Evolutionary conservation across 2,329 filamentous ascomycete genomes (phyloP), one percentile per base, ranked within the genome.

Genomic region (Capronia americana): DNA sequence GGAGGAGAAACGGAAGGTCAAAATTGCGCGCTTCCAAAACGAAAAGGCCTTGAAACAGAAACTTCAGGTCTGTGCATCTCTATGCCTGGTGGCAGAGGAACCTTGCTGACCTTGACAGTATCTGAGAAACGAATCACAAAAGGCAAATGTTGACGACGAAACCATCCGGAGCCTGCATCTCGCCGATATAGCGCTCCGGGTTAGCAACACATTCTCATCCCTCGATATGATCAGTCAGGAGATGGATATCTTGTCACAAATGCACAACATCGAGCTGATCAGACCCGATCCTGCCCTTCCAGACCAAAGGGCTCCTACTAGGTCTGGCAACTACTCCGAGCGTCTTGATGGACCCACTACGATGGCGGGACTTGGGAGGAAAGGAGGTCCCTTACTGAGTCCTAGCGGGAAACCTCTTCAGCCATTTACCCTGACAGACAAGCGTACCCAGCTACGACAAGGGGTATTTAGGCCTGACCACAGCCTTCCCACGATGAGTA

Each of bases 401-500:
- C 85, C 84, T 68, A 85, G 89, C 64, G 95, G 95, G 53, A 95
- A 92, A 76, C 95, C 95, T 14, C 83, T 98, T 72, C 88, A 93
- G 73, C 94, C 94, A 0, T 98, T 99, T 75, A 97, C 93, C 1
- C 83, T 99, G 24, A 84, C 96, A 4, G 89, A 90, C 66, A 90
- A 85, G 71, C 86, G 95, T 44, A 88, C 92, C 68, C 89, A 92
- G 68, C 79, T 97, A 66, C 87, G 89, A 67, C 84, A 89, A 65
- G 90, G 90, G 2, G 94, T 99, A 0, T 99, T 99, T 79, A 86
- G 92, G 63, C 88, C 92, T 0, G 92, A 95, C 7, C 95, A 99
- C 77, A 97, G 92, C 79, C 81, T 99, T 65, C 95, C 95, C 0
- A 98, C 95, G 2, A 98, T 99, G 95, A 92, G 88, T 1, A 97